Conservation (phyloP, 768 basidiomycete species). For the Pleurotus cornucopiae region DNA sequence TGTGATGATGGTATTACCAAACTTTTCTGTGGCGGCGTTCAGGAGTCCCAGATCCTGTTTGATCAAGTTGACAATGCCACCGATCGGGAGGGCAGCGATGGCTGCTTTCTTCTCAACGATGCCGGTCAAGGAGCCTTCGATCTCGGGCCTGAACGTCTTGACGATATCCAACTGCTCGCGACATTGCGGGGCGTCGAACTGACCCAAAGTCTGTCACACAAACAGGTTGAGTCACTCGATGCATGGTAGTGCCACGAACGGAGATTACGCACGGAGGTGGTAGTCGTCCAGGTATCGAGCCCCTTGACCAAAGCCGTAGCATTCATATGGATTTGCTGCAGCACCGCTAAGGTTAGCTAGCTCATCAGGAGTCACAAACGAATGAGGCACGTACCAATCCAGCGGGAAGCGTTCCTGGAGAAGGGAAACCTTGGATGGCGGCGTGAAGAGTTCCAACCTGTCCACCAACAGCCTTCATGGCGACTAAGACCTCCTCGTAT, state of each 20-base stretch:
- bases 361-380: background rate
- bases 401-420: background rate
- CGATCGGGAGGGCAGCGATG: constrained; percentile 5
- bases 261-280: background rate
- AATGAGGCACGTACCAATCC: background rate
- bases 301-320: background rate
- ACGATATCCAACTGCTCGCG: constrained; percentile 1
- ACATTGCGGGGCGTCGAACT: background rate
- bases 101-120: constrained; percentile 6
- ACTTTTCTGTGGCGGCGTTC: background rate
- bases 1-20: constrained; percentile 2
- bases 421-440: constrained; percentile 1
- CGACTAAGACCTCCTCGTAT: background rate
- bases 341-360: background rate
- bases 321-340: background rate
- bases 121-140: background rate
- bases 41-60: constrained; percentile 2
- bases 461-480: background rate
- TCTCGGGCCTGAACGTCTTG: constrained; percentile 1
- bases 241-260: background rate
- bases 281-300: background rate
- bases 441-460: background rate
- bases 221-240: background rate
- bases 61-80: constrained; percentile 4
- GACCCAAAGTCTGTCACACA: background rate